Percentiles rank a stretch among this genome's conserved stretches.
Evolutionary conservation across 805 yeast species (phyloP).

Genomic region (Ogataea nonfermentans): DNA sequence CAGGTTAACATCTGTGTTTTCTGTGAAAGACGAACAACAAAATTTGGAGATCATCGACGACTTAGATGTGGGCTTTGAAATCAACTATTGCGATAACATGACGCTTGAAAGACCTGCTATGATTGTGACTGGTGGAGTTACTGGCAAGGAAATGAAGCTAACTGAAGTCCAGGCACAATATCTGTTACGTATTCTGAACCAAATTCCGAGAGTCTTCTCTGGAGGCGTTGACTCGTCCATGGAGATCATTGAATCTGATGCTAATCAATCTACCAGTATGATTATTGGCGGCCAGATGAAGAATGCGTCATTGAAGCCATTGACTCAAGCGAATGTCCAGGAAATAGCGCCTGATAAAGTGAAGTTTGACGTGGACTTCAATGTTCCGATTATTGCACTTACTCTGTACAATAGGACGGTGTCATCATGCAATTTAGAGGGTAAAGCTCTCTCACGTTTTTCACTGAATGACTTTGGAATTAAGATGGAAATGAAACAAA

Average conservation of each 20-base stretch:
- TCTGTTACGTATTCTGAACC: conserved; percentile 51
- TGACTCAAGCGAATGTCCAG: not conserved
- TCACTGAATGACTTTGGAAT: conserved; percentile 59
- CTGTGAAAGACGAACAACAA: conserved; percentile 47
- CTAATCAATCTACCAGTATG: conserved; percentile 57
- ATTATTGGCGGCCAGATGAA: conserved; percentile 24
- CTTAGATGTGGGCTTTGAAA: conserved; percentile 58
- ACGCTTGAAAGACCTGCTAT: conserved; percentile 45
- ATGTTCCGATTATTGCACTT: conserved; percentile 62
- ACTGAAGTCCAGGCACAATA: conserved; percentile 72
- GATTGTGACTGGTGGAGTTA: conserved; percentile 53
- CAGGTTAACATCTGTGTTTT: conserved; percentile 60
- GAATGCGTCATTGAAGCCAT: too few species aligned
- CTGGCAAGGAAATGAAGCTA: conserved; percentile 59
- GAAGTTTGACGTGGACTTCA: conserved; percentile 47
- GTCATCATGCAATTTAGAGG: conserved; percentile 34
- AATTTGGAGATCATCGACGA: conserved; percentile 61
- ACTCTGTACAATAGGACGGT: conserved; percentile 56
- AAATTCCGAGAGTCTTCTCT: conserved; percentile 54
- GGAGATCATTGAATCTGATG: conserved; percentile 61
- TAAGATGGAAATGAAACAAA: conserved; percentile 47
- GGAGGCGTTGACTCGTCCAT: conserved; percentile 40
- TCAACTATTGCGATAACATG: conserved; percentile 51
- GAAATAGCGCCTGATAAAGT: conserved; percentile 31
- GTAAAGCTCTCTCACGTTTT: conserved; percentile 51